Conservation (phyloP, 441 rosid species). For the Eruca vesicaria region DNA sequence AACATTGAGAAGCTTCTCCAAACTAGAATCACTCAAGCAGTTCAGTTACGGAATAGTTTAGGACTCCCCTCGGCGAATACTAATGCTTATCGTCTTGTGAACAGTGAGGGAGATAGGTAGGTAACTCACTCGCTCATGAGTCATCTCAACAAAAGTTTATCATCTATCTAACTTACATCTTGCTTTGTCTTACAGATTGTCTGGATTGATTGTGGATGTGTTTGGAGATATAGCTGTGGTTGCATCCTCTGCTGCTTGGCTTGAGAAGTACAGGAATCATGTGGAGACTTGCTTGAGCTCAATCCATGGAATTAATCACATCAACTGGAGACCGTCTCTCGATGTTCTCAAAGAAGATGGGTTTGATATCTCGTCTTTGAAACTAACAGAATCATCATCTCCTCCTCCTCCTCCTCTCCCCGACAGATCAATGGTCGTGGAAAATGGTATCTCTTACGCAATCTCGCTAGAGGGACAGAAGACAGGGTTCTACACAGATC, state of each 20-base stretch:
- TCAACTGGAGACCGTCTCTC: constrained; percentile 82
- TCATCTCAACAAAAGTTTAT: background rate
- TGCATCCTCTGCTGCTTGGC: constrained; percentile 97
- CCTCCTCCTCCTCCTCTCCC: constrained; percentile 40
- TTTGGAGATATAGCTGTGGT: constrained; percentile 87
- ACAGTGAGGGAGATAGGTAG: constrained; percentile 95
- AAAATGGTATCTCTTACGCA: constrained; percentile 71
- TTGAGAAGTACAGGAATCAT: constrained; percentile 72
- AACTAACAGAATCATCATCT: no score
- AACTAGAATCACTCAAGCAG: constrained; percentile 59
- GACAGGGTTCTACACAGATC: constrained; percentile 92
- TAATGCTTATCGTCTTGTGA: constrained; percentile 83
- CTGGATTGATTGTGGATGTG: constrained; percentile 81
- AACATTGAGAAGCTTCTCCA: constrained; percentile 76
- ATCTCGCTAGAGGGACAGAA: constrained; percentile 77
- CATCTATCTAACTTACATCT: background rate
- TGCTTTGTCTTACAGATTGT: constrained; percentile 49
- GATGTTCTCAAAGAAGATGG: constrained; percentile 94
- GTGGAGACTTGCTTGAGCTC: constrained; percentile 57
- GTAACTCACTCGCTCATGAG: constrained; percentile 20
- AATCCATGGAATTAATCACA: constrained; percentile 55
- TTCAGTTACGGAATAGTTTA: constrained; percentile 56
- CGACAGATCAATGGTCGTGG: constrained; percentile 70
- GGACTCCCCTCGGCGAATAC: constrained; percentile 73
- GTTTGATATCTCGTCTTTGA: constrained; percentile 46